Evolutionary conservation across 495 filamentous ascomycete species (phyloP), one percentile per base, ranked within the genome.

Genomic region (Xylaria palmicola): DNA sequence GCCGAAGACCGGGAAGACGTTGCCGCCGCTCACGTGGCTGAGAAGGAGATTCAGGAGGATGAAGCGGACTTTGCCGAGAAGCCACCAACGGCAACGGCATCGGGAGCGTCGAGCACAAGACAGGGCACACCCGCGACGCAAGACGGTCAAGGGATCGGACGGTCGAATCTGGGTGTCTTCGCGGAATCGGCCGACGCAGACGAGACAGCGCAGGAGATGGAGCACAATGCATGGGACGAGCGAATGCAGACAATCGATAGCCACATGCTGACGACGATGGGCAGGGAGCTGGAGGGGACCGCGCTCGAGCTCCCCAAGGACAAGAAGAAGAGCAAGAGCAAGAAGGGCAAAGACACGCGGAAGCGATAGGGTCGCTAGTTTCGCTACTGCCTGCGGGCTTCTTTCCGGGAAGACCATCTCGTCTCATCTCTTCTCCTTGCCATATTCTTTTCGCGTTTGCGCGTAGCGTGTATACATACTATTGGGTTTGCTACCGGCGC

Each of bases 1-100:
- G 95, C 90, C 9, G 95, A 99, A 73, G 95, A 99, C 67, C 82
- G 83, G 48, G 95, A 99, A 72, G 95, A 99, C 72, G 90, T 89
- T 7, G 85, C 83, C 19, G 95, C 95, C 0, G 95, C 94, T 1
- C 87, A 88, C 59, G 83, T 90, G 22, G 93, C 93, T 0, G 88
- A 97, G 73, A 93, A 89, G 66, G 94, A 97, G 68, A 85, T 96
- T 24, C 86, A 91, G 68, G 88, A 89, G 47, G 94, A 98, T 60
- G 92, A 91, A 32, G 91, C 85, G 1, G 94, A 99, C 65, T 98
- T 98, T 67, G 86, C 86, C n/a, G 94, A 96, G 66, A 86, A 85
- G 56, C 79, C 70, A 49, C 75, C 77, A 3, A 79, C 81, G 0
- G 77, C 81, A n/a, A 73, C 56, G n/a, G 63, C 68, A n/a, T 74